Evolutionary conservation across 257 asterid genomes (phyloP).

Genomic region (Jacaranda mimosifolia): DNA sequence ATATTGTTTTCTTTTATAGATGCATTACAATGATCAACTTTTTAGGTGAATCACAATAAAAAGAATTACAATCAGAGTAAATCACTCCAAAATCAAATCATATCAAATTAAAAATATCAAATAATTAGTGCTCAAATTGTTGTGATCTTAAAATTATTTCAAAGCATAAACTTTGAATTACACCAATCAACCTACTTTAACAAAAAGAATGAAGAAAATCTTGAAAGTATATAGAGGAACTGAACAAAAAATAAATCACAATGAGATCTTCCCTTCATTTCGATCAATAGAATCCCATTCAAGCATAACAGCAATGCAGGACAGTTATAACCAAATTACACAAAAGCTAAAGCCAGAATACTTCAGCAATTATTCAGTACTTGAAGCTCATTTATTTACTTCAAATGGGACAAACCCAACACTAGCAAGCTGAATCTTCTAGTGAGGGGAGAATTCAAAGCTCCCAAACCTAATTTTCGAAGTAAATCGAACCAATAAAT

Average conservation of each 20-base stretch:
- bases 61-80: too few species aligned
- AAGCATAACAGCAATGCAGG: conserved; percentile 14
- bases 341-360: conserved; percentile 27
- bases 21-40: too few species aligned
- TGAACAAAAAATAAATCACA: not conserved
- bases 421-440: conserved; percentile 19
- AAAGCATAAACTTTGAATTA: too few species aligned
- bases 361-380: conserved; percentile 8
- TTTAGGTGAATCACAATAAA: too few species aligned
- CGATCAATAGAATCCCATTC: not conserved
- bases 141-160: too few species aligned
- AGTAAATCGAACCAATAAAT: conserved; percentile 5
- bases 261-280: conserved; percentile 8
- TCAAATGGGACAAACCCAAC: not conserved
- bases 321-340: conserved; percentile 7
- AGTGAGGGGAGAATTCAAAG: not conserved
- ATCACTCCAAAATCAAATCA: too few species aligned
- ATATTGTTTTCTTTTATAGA: too few species aligned
- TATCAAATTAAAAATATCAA: too few species aligned
- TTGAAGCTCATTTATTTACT: conserved; percentile 23
- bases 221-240: too few species aligned
- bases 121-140: too few species aligned
- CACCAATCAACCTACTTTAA: too few species aligned
- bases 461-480: not conserved
- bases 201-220: too few species aligned